These are phyloP conservation scores for Yamadazyma sp. DNA, from an alignment of 1,139 yeast genomes.

Conservation along the genomic window DNA sequence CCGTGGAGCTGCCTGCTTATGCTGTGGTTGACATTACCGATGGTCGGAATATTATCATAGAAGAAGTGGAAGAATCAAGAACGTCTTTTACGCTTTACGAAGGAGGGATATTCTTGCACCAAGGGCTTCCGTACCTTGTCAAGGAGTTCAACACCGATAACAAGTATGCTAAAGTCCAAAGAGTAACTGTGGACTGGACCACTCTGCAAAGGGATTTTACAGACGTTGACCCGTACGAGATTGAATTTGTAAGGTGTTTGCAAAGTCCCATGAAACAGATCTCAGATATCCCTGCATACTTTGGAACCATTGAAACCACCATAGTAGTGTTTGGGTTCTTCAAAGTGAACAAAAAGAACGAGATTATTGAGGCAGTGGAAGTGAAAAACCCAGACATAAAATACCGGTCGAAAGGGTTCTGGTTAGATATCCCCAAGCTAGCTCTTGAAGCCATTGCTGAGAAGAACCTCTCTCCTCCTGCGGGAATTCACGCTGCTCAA, in stretches of 20 bases:
- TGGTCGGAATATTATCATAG: conserved; percentile 72
- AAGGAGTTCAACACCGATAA: conserved; percentile 78
- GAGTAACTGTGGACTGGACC: conserved; percentile 92
- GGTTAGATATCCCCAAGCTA: conserved; percentile 78
- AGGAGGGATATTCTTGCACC: conserved; percentile 93
- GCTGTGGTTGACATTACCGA: conserved; percentile 90
- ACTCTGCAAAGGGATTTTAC: conserved; percentile 90
- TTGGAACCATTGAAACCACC: conserved; percentile 71
- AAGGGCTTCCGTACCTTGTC: conserved; percentile 85
- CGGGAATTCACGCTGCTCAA: conserved; percentile 95
- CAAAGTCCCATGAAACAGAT: conserved; percentile 17
- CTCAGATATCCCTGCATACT: conserved; percentile 66
- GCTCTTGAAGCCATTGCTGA: conserved; percentile 59
- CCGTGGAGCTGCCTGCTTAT: conserved; percentile 73
- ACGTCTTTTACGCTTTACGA: conserved; percentile 90
- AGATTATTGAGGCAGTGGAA: conserved; percentile 88
- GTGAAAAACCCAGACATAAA: conserved; percentile 84
- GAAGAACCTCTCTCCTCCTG: conserved; percentile 71
- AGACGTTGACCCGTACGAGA: conserved; percentile 83
- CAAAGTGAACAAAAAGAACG: conserved; percentile 73
- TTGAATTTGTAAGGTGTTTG: conserved; percentile 62
- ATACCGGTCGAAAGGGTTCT: conserved; percentile 73
- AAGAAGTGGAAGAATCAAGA: conserved; percentile 86
- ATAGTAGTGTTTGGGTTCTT: conserved; percentile 88
- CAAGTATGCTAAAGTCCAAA: conserved; percentile 74